Evolutionary conservation across 352 stramenopile species (phyloP), one percentile per base, ranked within the genome.

Genomic region (Thalassiosira oceanica): DNA sequence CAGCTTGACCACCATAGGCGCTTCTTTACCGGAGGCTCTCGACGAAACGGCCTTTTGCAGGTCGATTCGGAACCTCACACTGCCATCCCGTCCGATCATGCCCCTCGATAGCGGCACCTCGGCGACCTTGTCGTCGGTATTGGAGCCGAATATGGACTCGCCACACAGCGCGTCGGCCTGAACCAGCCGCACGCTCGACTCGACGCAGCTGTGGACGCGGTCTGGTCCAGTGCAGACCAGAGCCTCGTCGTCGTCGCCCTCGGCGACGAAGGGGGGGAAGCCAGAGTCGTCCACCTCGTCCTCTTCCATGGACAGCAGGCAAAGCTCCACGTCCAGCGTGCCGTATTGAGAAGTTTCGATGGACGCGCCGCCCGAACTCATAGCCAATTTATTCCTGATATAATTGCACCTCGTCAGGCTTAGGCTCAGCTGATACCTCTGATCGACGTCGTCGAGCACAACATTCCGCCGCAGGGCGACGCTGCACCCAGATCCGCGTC

Each of bases 241-340:
- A 11, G 67, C 62, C 28, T 75, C 64, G 44, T 87, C 72, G 43
- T 79, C 69, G 42, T 79, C 65, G 1, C 52, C 54, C 16, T 82
- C 60, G 16, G 21, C 49, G n/a, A 83, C 16, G 8, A 71, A 54
- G 13, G 26, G 49, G 0, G 78, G 79, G 55, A 87, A 87, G 7
- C 71, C 79, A 31, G 37, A 58, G 58, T 80, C 76, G 6, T 57
- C 61, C 18, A 73, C 74, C 36, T 87, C 79, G 53, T 87, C 79
- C 65, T 87, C 79, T 54, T 87, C 74, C 64, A 80, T 77, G 2
- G 50, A 4, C 13, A 80, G 52, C 0, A 80, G 46, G 28, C 71
- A 80, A 0, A 80, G 41, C 48, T 66, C 64, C 20, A 76, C 61
- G 55, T 80, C 56, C 11, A 80, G n/a, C 16, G 72, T 29, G 10